phyloP scores from a whole-genome alignment of 768 basidiomycete species.

The Kwoniella sp. region DNA sequence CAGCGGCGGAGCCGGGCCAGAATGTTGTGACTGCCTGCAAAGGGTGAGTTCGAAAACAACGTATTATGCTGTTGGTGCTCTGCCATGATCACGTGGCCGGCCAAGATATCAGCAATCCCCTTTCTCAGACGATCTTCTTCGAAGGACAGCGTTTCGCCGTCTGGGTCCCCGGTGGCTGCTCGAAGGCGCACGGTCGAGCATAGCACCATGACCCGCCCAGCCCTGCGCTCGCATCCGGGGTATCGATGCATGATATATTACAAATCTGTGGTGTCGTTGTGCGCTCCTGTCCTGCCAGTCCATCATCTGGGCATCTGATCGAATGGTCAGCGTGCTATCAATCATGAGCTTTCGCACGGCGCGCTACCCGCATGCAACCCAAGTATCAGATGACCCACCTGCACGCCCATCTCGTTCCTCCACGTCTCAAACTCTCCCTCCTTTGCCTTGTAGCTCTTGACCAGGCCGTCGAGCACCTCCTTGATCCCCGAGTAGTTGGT shows the following conservation, averaged over 20 bases:
- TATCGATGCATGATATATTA: slow-evolving; percentile 22
- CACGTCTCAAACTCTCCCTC: slow-evolving; percentile 48
- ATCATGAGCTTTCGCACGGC: not conserved
- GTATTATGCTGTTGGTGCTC: too few relatives aligned
- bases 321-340: not conserved
- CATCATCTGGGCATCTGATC: slow-evolving; percentile 15
- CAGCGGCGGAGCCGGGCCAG: too few relatives aligned
- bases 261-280: not conserved
- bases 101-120: too few relatives aligned
- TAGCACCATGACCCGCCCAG: too few relatives aligned
- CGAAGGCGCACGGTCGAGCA: too few relatives aligned
- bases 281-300: not conserved
- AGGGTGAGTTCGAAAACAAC: too few relatives aligned
- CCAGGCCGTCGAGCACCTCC: slow-evolving; percentile 69
- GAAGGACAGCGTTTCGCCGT: too few relatives aligned
- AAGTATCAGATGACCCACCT: slow-evolving; percentile 53
- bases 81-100: too few relatives aligned
- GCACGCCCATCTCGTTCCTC: slow-evolving; percentile 53
- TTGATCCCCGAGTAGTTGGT: slow-evolving; percentile 67
- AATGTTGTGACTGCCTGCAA: too few relatives aligned
- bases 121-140: too few relatives aligned
- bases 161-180: too few relatives aligned
- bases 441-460: slow-evolving; percentile 72
- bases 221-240: too few relatives aligned
- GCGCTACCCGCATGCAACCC: not conserved